These are phyloP conservation scores for Aspergillus hiratsukae DNA, from an alignment of 2,329 filamentous ascomycete species.

Conservation along the genomic window DNA sequence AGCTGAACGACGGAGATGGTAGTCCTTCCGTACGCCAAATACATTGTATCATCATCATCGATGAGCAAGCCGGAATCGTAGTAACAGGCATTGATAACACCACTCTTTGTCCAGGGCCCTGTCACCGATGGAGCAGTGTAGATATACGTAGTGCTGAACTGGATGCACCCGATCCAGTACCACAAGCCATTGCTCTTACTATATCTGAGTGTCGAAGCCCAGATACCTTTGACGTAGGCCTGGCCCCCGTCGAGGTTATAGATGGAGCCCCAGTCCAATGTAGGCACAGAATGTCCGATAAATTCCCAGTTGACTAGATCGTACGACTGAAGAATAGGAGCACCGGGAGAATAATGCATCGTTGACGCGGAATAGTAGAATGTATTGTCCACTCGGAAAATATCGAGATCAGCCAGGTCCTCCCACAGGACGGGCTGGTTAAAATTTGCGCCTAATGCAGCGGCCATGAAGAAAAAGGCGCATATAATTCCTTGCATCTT, in stretches of 20 bases:
- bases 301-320: constrained; percentile 53
- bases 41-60: constrained; percentile 57
- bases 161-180: constrained; percentile 57
- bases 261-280: constrained; percentile 43
- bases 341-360: constrained; percentile 55
- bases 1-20: constrained; percentile 51
- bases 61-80: constrained; percentile 57
- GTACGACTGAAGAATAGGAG: constrained; percentile 52
- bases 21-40: constrained; percentile 51
- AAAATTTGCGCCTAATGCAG: neutral
- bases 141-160: constrained; percentile 49
- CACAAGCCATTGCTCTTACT: constrained; percentile 46
- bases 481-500: neutral
- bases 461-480: neutral
- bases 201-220: constrained; percentile 53
- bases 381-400: constrained; percentile 48
- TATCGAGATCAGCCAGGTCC: constrained; percentile 53
- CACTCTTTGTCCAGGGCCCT: constrained; percentile 43
- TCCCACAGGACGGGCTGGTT: constrained; percentile 48
- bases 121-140: constrained; percentile 45
- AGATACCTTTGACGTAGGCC: constrained; percentile 53
- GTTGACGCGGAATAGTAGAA: constrained; percentile 55
- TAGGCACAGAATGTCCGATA: constrained; percentile 44
- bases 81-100: constrained; percentile 45
- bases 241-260: constrained; percentile 46